Evolutionary conservation across 2,329 filamentous ascomycete species (phyloP).

Genomic region (Colletotrichum karsti): DNA sequence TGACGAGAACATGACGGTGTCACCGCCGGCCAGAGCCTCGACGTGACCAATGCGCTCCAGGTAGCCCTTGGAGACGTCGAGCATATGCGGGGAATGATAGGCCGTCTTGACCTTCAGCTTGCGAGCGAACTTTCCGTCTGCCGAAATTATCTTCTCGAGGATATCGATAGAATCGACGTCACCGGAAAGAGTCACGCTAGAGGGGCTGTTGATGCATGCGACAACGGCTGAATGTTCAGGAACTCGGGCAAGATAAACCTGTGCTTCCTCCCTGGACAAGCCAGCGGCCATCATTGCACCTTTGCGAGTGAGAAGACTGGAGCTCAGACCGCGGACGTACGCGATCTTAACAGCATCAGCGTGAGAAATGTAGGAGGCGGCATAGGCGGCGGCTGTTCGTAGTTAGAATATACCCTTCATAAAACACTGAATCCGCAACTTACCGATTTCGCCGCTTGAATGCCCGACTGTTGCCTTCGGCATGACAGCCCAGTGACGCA

Average conservation of each 20-base stretch:
- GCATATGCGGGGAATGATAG: slow-evolving; percentile 9
- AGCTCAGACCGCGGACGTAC: slow-evolving; percentile 52
- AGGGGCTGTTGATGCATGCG: slow-evolving; percentile 59
- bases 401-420: too few relatives aligned
- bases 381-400: slow-evolving; percentile 51
- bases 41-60: not conserved
- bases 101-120: not conserved
- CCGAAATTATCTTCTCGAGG: slow-evolving; percentile 44
- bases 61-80: not conserved
- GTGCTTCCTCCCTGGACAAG: slow-evolving; percentile 42
- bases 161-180: slow-evolving; percentile 51
- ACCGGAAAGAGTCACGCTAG: slow-evolving; percentile 59
- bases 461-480: slow-evolving; percentile 43
- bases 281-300: slow-evolving; percentile 45
- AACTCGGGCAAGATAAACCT: slow-evolving; percentile 29
- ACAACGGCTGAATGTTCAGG: slow-evolving; percentile 20
- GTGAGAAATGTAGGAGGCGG: slow-evolving; percentile 44
- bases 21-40: slow-evolving; percentile 28
- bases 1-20: slow-evolving; percentile 38
- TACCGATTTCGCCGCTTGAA: slow-evolving; percentile 46
- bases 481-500: slow-evolving; percentile 36
- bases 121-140: not conserved
- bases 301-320: not conserved
- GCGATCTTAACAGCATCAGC: slow-evolving; percentile 56
- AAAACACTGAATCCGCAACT: not conserved